Base-by-base conservation (phyloP, 148 eudicot genomes). In the Fagopyrum homotropicum region DNA sequence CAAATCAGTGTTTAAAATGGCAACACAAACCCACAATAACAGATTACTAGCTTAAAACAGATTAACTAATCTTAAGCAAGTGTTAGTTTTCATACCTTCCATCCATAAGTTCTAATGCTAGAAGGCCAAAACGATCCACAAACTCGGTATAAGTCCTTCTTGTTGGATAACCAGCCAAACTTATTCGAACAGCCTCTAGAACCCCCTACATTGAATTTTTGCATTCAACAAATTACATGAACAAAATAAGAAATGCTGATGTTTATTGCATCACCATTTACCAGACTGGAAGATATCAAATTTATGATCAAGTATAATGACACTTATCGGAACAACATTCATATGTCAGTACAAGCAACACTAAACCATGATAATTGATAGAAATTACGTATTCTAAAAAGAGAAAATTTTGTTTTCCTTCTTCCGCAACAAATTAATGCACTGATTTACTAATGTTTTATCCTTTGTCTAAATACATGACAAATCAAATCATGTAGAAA, bases 111-210 rank as follows among this genome's bases (percentile, higher is more conserved):
- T 92, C 92, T 14, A 88, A 87, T 76, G 90, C 89, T 69, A 95
- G 75, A 73, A 92, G 85, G 73, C 99, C 99, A 84, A 95, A 95
- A 29, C 99, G 96, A 75, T 95, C 94, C 55, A 93, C 88, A 86
- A 95, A 95, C 77, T 95, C 99, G 40, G 85, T 84, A 74, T 89
- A 95, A 72, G 92, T 92, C 79, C 87, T 88, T 79, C 97, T 83
- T 70, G 99, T 95, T 59, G 99, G 99, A 83, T 92, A 95, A 76
- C 99, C 99, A 72, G 99, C 99, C 75, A 92, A 80, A 86, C 99
- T 95, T 81, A 95, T 95, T 73, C 97, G 88, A 74, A 92, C 89
- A 45, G 99, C 99, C 85, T 95, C 99, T 76, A 95, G 79, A 61
- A 95, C 99, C 77, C 99, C 97, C 99, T 92, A 83, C 85, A 85